These are phyloP conservation scores for Dipteronia sinensis DNA, from an alignment of 345 rosid genomes.

Conservation along the genomic window DNA sequence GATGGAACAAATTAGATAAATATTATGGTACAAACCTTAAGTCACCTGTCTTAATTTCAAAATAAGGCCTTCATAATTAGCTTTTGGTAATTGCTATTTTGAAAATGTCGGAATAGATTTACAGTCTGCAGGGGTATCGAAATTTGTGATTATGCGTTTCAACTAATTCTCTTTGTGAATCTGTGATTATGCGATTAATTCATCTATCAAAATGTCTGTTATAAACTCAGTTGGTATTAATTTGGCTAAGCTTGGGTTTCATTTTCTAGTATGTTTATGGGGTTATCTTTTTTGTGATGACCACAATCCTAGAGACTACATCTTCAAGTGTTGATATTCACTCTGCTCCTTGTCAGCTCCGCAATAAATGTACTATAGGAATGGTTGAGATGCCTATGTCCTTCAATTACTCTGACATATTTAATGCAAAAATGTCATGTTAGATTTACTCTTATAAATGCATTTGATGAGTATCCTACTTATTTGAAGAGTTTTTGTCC, in stretches of 20 bases:
- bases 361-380: not conserved
- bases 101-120: not conserved
- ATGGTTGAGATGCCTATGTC: not conserved
- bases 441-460: slow-evolving; percentile 9
- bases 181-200: not conserved
- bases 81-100: not conserved
- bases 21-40: not conserved
- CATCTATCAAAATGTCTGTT: not conserved
- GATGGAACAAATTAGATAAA: not conserved
- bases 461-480: slow-evolving; percentile 28
- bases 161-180: not conserved
- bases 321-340: not conserved
- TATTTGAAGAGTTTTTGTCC: slow-evolving; percentile 44
- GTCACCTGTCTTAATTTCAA: not conserved
- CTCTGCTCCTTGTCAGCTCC: not conserved
- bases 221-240: not conserved
- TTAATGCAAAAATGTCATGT: not conserved
- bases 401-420: not conserved
- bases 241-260: not conserved
- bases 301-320: not conserved
- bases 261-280: not conserved
- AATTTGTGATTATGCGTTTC: not conserved
- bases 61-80: not conserved
- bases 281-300: slow-evolving; percentile 1
- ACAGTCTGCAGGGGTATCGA: not conserved